Evolutionary conservation across 176 grass and related monocot species (phyloP).

Genomic region (Zoysia pacifica): DNA sequence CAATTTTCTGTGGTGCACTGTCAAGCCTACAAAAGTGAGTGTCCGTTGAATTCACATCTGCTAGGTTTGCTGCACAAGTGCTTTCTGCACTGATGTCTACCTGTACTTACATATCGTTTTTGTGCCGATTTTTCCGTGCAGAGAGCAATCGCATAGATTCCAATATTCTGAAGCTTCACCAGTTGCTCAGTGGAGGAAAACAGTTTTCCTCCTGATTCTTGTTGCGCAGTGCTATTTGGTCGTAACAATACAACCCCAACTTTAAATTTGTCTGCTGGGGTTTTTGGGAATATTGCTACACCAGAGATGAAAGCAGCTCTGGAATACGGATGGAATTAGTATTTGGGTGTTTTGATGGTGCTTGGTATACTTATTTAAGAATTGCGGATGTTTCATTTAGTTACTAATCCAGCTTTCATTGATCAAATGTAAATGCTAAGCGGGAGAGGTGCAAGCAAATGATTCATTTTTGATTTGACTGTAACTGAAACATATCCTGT

Average conservation of each 20-base stretch:
- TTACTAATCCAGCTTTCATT: background rate
- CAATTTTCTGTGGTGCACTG: constrained; percentile 86
- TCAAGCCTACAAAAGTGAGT: constrained; percentile 85
- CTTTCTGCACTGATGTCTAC: background rate
- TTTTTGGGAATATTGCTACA: background rate
- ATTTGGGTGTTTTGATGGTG: background rate
- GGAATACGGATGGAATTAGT: background rate
- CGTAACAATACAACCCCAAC: background rate
- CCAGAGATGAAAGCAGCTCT: background rate
- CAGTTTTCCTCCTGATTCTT: constrained; percentile 36
- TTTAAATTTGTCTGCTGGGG: background rate
- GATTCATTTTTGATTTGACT: background rate
- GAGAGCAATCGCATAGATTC: constrained; percentile 79
- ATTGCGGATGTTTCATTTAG: background rate
- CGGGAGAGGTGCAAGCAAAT: constrained; percentile 19
- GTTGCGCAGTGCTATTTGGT: constrained; percentile 31
- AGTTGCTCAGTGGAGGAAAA: constrained; percentile 30
- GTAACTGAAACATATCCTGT: constrained; percentile 1
- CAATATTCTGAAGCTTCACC: constrained; percentile 63
- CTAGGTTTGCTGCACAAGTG: background rate
- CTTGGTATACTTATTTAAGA: background rate
- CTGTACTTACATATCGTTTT: constrained; percentile 13
- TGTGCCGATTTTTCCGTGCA: constrained; percentile 43
- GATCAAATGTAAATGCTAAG: background rate
- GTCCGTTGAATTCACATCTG: constrained; percentile 4